Conservation (phyloP, 179 eudicot genomes). For the Pouteria campechiana region DNA sequence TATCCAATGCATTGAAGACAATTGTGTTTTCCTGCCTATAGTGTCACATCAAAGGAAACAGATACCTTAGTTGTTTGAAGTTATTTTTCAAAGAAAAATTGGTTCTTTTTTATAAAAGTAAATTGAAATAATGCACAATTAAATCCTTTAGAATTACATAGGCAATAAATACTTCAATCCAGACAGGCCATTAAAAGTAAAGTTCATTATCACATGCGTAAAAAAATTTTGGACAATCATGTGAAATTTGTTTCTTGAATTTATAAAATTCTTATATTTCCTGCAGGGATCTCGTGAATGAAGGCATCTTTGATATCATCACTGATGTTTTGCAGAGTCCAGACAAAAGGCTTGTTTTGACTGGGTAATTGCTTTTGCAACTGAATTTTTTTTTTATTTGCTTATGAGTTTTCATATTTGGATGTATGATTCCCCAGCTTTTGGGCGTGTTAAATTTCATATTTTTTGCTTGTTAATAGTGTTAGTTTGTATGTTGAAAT, state of each 20-base stretch:
- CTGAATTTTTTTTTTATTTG: neutral
- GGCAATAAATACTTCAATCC: no score
- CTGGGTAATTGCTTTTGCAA: constrained; percentile 84
- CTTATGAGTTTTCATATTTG: neutral
- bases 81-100: no score
- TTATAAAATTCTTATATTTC: constrained; percentile 4
- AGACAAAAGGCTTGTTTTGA: constrained; percentile 74
- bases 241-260: neutral
- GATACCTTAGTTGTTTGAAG: no score
- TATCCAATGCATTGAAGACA: no score
- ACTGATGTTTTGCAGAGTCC: constrained; percentile 58
- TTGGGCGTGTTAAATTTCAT: neutral
- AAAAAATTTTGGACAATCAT: no score
- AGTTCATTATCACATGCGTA: no score
- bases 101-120: no score
- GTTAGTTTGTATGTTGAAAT: constrained; percentile 4
- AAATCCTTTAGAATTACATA: no score
- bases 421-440: neutral
- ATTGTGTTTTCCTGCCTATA: no score
- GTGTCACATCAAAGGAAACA: no score
- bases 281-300: constrained; percentile 81
- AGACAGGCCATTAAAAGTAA: no score
- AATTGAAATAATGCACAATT: no score
- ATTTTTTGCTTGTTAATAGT: neutral
- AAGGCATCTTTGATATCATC: constrained; percentile 82